Evolutionary conservation across 352 stramenopile species (phyloP).

Genomic region (Globisporangium nunn): DNA sequence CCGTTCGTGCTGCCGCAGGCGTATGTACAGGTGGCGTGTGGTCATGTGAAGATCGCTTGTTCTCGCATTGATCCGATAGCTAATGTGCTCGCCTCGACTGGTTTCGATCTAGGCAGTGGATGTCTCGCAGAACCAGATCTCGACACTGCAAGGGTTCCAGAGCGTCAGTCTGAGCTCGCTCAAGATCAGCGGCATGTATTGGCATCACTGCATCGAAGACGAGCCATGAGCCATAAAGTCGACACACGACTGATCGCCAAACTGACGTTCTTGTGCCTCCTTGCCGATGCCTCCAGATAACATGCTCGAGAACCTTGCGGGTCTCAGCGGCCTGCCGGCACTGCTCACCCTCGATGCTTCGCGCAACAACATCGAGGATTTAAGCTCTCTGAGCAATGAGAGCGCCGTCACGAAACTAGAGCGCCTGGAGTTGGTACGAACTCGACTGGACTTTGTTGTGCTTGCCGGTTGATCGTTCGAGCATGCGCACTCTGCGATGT

Average conservation of each 20-base stretch:
- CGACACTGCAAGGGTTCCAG: constrained; percentile 40
- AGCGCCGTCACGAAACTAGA: constrained; percentile 32
- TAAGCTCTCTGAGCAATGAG: constrained; percentile 32
- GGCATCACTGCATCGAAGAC: background rate
- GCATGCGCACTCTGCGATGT: background rate
- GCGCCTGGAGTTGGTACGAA: constrained; percentile 36
- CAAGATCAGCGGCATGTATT: constrained; percentile 43
- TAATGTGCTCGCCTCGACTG: background rate
- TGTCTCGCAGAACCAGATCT: constrained; percentile 64
- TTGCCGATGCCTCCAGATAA: constrained; percentile 29
- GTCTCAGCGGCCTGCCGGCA: constrained; percentile 34
- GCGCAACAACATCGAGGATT: constrained; percentile 39
- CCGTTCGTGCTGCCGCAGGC: constrained; percentile 34
- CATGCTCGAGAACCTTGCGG: constrained; percentile 34
- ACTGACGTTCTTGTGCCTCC: background rate
- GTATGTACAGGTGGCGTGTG: constrained; percentile 41
- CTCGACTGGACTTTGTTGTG: no score
- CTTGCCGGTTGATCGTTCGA: no score
- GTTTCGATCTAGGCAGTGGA: constrained; percentile 35
- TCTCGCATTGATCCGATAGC: background rate
- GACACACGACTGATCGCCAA: background rate
- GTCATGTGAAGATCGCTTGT: background rate
- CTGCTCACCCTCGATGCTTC: constrained; percentile 51
- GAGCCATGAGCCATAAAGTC: no score
- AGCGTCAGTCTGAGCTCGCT: constrained; percentile 42